Evolutionary conservation across 208 protist species (phyloP), one percentile per base, ranked within the genome.

Genomic region (Borovskyia barvae): DNA sequence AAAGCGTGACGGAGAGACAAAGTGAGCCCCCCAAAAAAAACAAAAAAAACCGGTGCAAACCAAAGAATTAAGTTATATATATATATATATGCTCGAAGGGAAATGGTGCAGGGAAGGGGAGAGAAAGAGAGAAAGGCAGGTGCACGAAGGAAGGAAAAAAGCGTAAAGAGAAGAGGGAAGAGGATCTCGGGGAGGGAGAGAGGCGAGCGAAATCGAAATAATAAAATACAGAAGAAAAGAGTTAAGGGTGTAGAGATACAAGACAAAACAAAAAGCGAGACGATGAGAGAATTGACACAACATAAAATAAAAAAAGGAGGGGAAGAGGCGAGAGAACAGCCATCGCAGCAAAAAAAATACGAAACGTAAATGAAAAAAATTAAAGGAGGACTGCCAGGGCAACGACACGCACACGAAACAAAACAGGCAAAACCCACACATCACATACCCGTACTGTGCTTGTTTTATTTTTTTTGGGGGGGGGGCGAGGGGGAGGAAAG

Each of bases 331-430:
- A 32, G 33, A 8, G 15, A n/a, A 5, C 12, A 26, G 46, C 33
- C 8, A 35, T 29, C 6, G 5, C 7, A 6, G 8, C 26, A 25
- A 11, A 28, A 56, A 41, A 45, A 48, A 36, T 20, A 60, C 14
- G 49, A 49, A 60, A 33, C 14, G 48, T 28, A 6, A 48, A 60
- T 41, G 48, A 49, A 45, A n/a, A n/a, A n/a, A n/a, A n/a, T n/a
- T n/a, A n/a, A n/a, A n/a, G n/a, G n/a, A n/a, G n/a, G n/a, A n/a
- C n/a, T n/a, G n/a, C n/a, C n/a, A n/a, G n/a, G n/a, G n/a, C n/a
- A n/a, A n/a, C n/a, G n/a, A n/a, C n/a, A n/a, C n/a, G n/a, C n/a
- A n/a, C n/a, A n/a, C n/a, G n/a, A n/a, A n/a, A n/a, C n/a, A n/a
- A n/a, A n/a, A n/a, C n/a, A n/a, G n/a, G n/a, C n/a, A n/a, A n/a